phyloP scores from a whole-genome alignment of 1,284 basidiomycete genomes.

The Puccinia novopanici region DNA sequence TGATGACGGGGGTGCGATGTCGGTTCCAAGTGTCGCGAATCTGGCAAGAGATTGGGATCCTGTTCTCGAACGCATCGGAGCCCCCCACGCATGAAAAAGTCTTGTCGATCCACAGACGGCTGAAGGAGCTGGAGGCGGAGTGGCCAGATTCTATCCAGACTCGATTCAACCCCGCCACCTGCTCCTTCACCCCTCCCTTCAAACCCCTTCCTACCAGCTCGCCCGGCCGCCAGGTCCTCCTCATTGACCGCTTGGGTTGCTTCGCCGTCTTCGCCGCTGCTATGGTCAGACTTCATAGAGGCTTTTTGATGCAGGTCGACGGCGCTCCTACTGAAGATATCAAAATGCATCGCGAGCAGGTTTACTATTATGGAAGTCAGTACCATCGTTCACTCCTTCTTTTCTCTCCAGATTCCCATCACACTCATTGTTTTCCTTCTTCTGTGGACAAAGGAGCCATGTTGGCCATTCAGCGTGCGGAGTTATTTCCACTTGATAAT shows the following conservation, averaged over 20 bases:
- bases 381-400: neutral
- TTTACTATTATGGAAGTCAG: constrained; percentile 42
- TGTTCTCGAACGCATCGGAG: constrained; percentile 11
- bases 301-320: constrained; percentile 30
- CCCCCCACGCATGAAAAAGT: constrained; percentile 37
- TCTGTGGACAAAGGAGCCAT: neutral
- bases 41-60: constrained; percentile 40
- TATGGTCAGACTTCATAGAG: constrained; percentile 34
- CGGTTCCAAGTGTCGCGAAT: constrained; percentile 23
- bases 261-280: constrained; percentile 39
- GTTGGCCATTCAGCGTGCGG: constrained; percentile 21
- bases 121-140: neutral
- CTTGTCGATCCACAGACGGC: constrained; percentile 10
- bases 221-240: constrained; percentile 13
- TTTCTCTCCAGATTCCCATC: neutral
- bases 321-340: constrained; percentile 25
- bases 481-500: constrained; percentile 33
- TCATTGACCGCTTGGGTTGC: constrained; percentile 32
- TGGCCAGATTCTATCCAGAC: constrained; percentile 34
- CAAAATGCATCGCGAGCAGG: constrained; percentile 26
- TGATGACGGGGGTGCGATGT: constrained; percentile 43
- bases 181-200: constrained; percentile 22
- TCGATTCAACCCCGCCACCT: constrained; percentile 18
- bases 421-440: neutral
- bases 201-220: neutral